Evolutionary conservation across 805 yeast genomes (phyloP).

Genomic region (Saccharomycopsis synnaedendra): DNA sequence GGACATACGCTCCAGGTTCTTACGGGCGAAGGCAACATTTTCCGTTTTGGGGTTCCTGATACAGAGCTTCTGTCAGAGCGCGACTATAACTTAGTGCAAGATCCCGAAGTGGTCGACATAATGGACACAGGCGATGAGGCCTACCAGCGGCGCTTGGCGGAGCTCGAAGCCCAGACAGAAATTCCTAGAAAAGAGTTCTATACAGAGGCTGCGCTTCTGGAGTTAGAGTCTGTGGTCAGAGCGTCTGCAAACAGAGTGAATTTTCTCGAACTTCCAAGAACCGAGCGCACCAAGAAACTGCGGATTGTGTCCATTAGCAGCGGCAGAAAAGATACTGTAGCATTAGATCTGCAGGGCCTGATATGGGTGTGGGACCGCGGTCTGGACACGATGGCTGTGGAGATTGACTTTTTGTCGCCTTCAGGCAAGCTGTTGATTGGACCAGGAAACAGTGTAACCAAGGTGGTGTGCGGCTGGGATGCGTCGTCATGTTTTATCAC

Average conservation of each 20-base stretch:
- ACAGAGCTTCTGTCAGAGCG: background rate
- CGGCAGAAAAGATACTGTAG: conserved; percentile 57
- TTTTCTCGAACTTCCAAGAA: background rate
- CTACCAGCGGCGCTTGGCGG: no score
- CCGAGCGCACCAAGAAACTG: conserved; percentile 15
- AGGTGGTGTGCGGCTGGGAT: conserved; percentile 61
- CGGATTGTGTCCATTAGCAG: conserved; percentile 40
- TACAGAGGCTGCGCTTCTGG: background rate
- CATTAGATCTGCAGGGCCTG: conserved; percentile 35
- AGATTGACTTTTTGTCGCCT: conserved; percentile 24
- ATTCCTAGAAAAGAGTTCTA: background rate
- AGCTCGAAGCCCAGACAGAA: no score
- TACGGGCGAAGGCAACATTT: conserved; percentile 43
- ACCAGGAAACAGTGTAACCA: conserved; percentile 25
- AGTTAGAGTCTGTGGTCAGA: background rate
- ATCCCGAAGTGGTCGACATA: no score
- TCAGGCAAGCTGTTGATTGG: no score
- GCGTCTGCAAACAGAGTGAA: background rate
- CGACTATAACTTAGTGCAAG: conserved; percentile 15
- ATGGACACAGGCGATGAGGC: no score
- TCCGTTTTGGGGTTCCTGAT: conserved; percentile 35
- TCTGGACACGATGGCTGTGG: conserved; percentile 31
- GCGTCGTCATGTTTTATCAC: conserved; percentile 37
- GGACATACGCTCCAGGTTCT: conserved; percentile 56
- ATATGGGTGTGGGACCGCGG: conserved; percentile 55